Conservation (phyloP, 1,284 basidiomycete genomes). For the Paramarasmius palmivorus region DNA sequence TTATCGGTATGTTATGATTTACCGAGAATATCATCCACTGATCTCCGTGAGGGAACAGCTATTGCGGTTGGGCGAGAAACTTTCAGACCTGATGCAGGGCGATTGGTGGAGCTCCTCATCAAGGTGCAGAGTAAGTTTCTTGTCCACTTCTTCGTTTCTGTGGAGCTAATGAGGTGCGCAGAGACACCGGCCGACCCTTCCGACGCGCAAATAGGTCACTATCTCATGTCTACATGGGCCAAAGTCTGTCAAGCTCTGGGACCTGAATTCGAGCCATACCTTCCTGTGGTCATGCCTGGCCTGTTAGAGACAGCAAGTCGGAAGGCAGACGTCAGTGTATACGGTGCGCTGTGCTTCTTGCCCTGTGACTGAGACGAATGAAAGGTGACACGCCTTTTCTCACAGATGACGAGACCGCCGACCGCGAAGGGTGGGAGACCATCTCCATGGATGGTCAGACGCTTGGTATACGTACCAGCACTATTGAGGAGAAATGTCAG, state of each 20-base stretch:
- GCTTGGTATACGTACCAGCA: conserved; percentile 76
- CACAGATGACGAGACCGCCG: conserved; percentile 51
- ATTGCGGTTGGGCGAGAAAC: conserved; percentile 80
- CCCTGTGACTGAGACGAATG: background rate
- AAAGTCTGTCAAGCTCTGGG: conserved; percentile 83
- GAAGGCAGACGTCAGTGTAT: conserved; percentile 79
- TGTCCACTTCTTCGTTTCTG: background rate
- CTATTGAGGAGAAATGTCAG: conserved; percentile 85
- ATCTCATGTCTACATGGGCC: conserved; percentile 79
- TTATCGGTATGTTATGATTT: conserved; percentile 54
- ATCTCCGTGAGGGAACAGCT: conserved; percentile 39
- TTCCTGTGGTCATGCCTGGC: conserved; percentile 80
- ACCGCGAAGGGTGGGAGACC: conserved; percentile 76
- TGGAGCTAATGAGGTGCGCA: conserved; percentile 23
- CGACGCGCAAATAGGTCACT: conserved; percentile 67
- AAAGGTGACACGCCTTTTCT: background rate
- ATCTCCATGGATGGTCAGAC: conserved; percentile 74
- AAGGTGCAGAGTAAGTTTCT: conserved; percentile 69
- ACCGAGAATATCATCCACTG: background rate
- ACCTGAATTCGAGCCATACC: conserved; percentile 80
- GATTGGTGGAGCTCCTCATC: conserved; percentile 71
- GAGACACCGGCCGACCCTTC: conserved; percentile 64
- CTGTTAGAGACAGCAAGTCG: conserved; percentile 73
- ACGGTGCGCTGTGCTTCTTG: conserved; percentile 45
- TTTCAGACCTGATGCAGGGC: conserved; percentile 74